These are phyloP conservation scores for Zhuliangozyma parablackwelliae DNA, from an alignment of 1,139 yeast species.

Conservation along the genomic window DNA sequence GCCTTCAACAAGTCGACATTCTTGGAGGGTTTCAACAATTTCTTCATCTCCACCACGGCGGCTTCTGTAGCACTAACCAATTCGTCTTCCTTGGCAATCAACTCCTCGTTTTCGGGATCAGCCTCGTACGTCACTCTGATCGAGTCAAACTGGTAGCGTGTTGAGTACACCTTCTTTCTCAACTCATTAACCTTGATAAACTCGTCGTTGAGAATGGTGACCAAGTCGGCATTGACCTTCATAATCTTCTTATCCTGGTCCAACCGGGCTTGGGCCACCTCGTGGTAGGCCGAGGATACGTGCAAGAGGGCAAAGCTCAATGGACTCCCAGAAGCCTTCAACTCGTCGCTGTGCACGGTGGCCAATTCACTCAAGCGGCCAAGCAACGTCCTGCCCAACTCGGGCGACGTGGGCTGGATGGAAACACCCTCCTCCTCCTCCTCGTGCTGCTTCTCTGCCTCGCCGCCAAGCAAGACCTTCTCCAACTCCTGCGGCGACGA, in stretches of 20 bases:
- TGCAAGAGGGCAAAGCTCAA: constrained; percentile 51
- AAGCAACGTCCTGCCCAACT: constrained; percentile 41
- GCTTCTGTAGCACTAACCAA: constrained; percentile 70
- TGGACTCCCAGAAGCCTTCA: constrained; percentile 42
- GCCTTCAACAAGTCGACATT: constrained; percentile 58
- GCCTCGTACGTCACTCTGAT: constrained; percentile 41
- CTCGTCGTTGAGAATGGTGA: constrained; percentile 47
- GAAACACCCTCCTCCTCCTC: constrained; percentile 12
- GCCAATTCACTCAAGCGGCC: constrained; percentile 40
- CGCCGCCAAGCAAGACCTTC: constrained; percentile 36
- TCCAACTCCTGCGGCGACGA: constrained; percentile 64
- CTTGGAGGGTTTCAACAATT: constrained; percentile 62
- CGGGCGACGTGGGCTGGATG: constrained; percentile 29
- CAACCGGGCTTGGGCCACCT: constrained; percentile 56
- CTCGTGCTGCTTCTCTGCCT: constrained; percentile 7
- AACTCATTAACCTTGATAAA: constrained; percentile 58
- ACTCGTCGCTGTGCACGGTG: constrained; percentile 33
- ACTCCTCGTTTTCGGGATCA: constrained; percentile 46
- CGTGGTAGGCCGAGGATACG: constrained; percentile 54
- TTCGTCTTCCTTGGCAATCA: constrained; percentile 71
- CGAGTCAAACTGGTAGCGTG: constrained; percentile 68
- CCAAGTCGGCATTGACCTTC: constrained; percentile 51
- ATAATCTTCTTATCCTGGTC: constrained; percentile 63
- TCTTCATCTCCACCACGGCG: constrained; percentile 76
- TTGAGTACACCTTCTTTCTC: constrained; percentile 64